Conservation (phyloP, 2,329 filamentous ascomycete species). For the Rhinocladiella mackenziei region DNA sequence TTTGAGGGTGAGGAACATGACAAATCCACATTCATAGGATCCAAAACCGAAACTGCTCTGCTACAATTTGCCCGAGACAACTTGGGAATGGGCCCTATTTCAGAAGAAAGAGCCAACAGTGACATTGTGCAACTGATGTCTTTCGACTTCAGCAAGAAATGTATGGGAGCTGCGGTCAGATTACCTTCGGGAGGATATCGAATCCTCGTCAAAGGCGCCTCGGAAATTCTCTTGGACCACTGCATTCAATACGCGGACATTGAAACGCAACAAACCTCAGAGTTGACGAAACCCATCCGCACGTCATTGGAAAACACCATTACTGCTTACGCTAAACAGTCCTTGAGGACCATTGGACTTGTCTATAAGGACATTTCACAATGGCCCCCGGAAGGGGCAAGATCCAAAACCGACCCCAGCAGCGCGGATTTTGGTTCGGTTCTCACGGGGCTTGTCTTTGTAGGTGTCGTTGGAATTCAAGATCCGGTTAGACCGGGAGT, state of each 20-base stretch:
- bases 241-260: slow-evolving; percentile 54
- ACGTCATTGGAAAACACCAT: slow-evolving; percentile 65
- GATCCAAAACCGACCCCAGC: slow-evolving; percentile 53
- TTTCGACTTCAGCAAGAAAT: slow-evolving; percentile 65
- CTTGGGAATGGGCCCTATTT: slow-evolving; percentile 60
- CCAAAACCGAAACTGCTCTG: slow-evolving; percentile 73
- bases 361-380: slow-evolving; percentile 77
- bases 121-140: slow-evolving; percentile 52
- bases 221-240: slow-evolving; percentile 47
- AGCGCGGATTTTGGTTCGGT: slow-evolving; percentile 64
- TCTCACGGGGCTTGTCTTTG: slow-evolving; percentile 63
- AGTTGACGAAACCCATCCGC: slow-evolving; percentile 47
- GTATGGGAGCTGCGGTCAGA: slow-evolving; percentile 63
- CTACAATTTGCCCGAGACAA: slow-evolving; percentile 65
- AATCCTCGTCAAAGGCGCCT: slow-evolving; percentile 53
- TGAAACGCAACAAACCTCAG: slow-evolving; percentile 54
- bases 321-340: slow-evolving; percentile 70
- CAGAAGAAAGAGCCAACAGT: slow-evolving; percentile 59
- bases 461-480: slow-evolving; percentile 74
- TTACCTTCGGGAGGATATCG: slow-evolving; percentile 53
- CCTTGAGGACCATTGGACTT: slow-evolving; percentile 78
- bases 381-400: slow-evolving; percentile 70
- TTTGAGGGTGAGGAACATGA: slow-evolving; percentile 64
- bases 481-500: slow-evolving; percentile 74
- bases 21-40: slow-evolving; percentile 61